Conservation (phyloP, 148 eudicot genomes). For the Drosera capensis region DNA sequence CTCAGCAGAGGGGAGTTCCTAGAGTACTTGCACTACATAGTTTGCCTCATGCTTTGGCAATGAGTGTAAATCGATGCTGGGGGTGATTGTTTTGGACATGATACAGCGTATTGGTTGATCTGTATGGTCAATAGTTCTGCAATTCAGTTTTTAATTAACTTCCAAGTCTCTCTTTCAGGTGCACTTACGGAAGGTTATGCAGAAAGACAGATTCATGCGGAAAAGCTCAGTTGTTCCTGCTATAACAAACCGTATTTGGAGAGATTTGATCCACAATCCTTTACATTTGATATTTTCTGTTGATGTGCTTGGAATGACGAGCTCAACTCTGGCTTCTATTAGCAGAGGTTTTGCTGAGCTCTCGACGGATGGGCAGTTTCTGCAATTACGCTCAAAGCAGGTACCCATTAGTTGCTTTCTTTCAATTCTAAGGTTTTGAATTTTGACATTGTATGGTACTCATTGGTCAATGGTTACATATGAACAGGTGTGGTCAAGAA, state of each 20-base stretch:
- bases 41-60: too few relatives aligned
- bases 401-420: constrained; percentile 16
- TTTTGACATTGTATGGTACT: neutral
- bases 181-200: constrained; percentile 85
- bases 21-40: too few relatives aligned
- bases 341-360: constrained; percentile 97
- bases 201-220: constrained; percentile 87
- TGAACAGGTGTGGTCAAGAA: constrained; percentile 80
- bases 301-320: constrained; percentile 93
- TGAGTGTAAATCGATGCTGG: too few relatives aligned
- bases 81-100: too few relatives aligned
- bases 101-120: too few relatives aligned
- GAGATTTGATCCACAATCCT: constrained; percentile 94
- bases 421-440: neutral
- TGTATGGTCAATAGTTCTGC: too few relatives aligned
- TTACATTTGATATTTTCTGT: constrained; percentile 85
- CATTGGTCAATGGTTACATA: constrained; percentile 5
- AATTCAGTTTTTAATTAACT: constrained; percentile 4
- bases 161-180: constrained; percentile 30
- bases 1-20: too few relatives aligned
- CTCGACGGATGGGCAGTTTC: constrained; percentile 97
- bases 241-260: constrained; percentile 73
- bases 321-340: constrained; percentile 92
- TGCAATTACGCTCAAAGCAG: constrained; percentile 93
- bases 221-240: constrained; percentile 91